phyloP scores from a whole-genome alignment of 306 rosid genomes.

The Castanea mollissima region DNA sequence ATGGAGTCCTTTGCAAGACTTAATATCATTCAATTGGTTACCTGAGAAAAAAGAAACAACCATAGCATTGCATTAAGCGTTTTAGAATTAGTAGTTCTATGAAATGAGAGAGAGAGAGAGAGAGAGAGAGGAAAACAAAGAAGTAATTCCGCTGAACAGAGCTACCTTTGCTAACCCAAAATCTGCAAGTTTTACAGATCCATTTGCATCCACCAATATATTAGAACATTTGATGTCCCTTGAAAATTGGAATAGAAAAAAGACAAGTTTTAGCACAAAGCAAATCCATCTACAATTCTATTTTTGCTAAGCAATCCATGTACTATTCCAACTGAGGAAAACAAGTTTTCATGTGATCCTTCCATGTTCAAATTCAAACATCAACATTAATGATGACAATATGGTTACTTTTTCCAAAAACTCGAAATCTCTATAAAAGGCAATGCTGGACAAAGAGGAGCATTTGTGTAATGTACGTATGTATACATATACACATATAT shows the following conservation, averaged over 20 bases:
- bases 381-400: neutral
- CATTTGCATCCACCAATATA: constrained; percentile 49
- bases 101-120: neutral
- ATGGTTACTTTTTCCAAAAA: neutral
- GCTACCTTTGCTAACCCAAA: constrained; percentile 63
- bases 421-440: neutral
- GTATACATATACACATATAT: too few species aligned
- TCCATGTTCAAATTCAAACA: neutral
- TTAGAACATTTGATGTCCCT: constrained; percentile 58
- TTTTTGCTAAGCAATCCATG: neutral
- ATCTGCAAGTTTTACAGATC: constrained; percentile 55
- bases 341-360: neutral
- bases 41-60: constrained; percentile 35
- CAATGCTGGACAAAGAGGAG: too few species aligned
- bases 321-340: neutral
- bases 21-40: constrained; percentile 53
- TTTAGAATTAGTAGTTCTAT: constrained; percentile 7
- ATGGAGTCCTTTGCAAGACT: constrained; percentile 56
- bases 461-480: too few species aligned
- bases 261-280: neutral
- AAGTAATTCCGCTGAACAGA: constrained; percentile 7
- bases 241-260: neutral
- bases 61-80: constrained; percentile 1
- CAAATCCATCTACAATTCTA: neutral
- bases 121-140: neutral